A percentile compares a stretch with the other conserved stretches of the same genome.
Conservation (phyloP, 1,284 basidiomycete genomes). For the Pascua guehoae region DNA sequence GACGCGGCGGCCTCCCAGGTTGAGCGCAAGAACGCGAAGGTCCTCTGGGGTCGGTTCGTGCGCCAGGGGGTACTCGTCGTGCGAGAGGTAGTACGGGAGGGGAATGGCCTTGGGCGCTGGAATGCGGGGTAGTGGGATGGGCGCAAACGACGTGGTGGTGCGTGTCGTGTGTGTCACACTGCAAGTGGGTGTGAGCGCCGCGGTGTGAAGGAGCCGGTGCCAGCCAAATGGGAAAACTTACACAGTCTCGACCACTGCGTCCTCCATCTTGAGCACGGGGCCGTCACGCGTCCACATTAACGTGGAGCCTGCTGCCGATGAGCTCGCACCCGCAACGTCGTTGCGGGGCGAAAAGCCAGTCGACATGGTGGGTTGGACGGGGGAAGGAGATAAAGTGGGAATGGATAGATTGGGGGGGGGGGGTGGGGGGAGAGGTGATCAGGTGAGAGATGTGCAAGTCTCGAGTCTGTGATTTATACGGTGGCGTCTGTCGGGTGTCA, state of each 20-base stretch:
- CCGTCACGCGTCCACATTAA: constrained; percentile 16
- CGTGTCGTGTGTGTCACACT: constrained; percentile 13
- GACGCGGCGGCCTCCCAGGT: constrained; percentile 38
- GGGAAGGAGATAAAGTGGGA: no score
- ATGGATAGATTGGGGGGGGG: no score
- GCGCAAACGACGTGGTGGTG: constrained; percentile 45
- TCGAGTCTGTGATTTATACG: no score
- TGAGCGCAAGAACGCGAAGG: constrained; percentile 40
- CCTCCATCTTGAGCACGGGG: constrained; percentile 38
- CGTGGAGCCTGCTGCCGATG: no score
- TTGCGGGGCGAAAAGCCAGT: no score
- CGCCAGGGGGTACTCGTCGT: constrained; percentile 41
- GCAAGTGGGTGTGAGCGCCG: neutral
- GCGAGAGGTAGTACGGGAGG: constrained; percentile 27
- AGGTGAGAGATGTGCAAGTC: no score
- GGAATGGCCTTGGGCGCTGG: constrained; percentile 31
- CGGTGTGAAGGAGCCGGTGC: neutral
- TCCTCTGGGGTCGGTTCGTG: constrained; percentile 41
- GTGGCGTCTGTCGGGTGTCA: no score
- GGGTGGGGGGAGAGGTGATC: no score
- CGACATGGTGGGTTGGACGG: no score
- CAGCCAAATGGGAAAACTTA: constrained; percentile 16
- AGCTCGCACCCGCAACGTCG: no score
- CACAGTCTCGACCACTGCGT: constrained; percentile 47
- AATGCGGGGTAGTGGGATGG: constrained; percentile 42